Evolutionary conservation across 768 basidiomycete genomes (phyloP).

Genomic region (Rhizopogon vinicolor): DNA sequence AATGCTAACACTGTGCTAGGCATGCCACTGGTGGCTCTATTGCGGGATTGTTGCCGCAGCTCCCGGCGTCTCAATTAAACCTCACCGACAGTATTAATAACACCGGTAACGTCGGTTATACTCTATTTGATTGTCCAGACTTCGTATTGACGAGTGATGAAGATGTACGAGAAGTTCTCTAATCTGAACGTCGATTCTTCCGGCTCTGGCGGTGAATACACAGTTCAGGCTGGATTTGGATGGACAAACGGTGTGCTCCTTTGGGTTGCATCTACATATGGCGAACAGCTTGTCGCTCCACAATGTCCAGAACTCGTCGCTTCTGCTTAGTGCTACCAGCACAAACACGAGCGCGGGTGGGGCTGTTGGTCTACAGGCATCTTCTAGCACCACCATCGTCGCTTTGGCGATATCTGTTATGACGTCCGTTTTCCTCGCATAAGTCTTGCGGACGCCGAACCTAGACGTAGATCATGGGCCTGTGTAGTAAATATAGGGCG

Average conservation of each 20-base stretch:
- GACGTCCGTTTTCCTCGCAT: neutral
- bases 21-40: slow-evolving; percentile 87
- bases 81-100: slow-evolving; percentile 61
- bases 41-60: slow-evolving; percentile 57
- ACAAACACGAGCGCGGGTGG: slow-evolving; percentile 6
- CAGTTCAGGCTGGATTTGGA: slow-evolving; percentile 82
- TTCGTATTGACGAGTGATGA: neutral
- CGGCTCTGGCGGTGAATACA: slow-evolving; percentile 83
- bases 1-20: slow-evolving; percentile 35
- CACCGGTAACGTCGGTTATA: slow-evolving; percentile 64
- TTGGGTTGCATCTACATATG: slow-evolving; percentile 70
- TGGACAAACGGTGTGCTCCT: slow-evolving; percentile 86
- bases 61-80: slow-evolving; percentile 68
- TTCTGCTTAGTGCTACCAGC: neutral
- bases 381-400: neutral
- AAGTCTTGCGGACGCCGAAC: neutral
- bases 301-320: slow-evolving; percentile 49
- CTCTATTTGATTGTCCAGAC: neutral
- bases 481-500: too few species aligned
- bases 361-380: neutral
- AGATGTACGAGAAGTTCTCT: slow-evolving; percentile 93
- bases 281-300: slow-evolving; percentile 53
- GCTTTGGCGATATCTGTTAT: slow-evolving; percentile 2
- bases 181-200: slow-evolving; percentile 72
- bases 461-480: too few species aligned